phyloP scores from a whole-genome alignment of 345 rosid species.

The Reutealis trisperma region DNA sequence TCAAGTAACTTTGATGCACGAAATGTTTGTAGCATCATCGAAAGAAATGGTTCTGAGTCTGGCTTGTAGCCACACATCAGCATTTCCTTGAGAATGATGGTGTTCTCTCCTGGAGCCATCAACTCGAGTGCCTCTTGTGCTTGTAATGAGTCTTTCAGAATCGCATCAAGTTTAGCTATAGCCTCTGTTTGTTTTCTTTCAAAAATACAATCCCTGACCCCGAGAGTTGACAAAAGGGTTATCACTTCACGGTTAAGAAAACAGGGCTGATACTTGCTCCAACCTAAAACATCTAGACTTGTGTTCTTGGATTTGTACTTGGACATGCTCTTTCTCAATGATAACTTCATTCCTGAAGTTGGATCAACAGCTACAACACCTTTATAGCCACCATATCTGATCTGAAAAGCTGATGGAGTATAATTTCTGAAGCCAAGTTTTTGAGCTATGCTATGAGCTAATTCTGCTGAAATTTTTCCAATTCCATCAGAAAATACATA shows the following conservation, averaged over 20 bases:
- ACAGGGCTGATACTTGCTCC: conserved; percentile 48
- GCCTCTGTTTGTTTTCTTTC: conserved; percentile 24
- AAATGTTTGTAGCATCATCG: conserved; percentile 87
- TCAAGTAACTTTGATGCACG: conserved; percentile 71
- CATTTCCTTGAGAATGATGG: conserved; percentile 40
- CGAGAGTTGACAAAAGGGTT: conserved; percentile 59
- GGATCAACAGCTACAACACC: conserved; percentile 80
- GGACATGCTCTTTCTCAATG: too few relatives aligned
- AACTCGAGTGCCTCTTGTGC: conserved; percentile 22
- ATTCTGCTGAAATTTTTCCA: conserved; percentile 58
- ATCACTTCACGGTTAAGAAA: conserved; percentile 62
- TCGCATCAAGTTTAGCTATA: conserved; percentile 15
- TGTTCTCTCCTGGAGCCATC: background rate
- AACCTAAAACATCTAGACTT: too few relatives aligned
- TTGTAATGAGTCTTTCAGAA: conserved; percentile 16
- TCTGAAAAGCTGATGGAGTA: conserved; percentile 17
- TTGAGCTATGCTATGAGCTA: conserved; percentile 29
- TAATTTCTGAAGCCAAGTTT: too few relatives aligned
- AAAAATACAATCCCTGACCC: conserved; percentile 29
- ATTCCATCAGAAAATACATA: conserved; percentile 55
- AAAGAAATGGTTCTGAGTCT: conserved; percentile 72
- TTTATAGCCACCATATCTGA: conserved; percentile 54
- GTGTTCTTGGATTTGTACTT: too few relatives aligned
- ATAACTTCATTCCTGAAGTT: conserved; percentile 41
- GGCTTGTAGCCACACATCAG: conserved; percentile 71